Conservation (phyloP, 257 asterid species). For the Solanum virginianum region DNA sequence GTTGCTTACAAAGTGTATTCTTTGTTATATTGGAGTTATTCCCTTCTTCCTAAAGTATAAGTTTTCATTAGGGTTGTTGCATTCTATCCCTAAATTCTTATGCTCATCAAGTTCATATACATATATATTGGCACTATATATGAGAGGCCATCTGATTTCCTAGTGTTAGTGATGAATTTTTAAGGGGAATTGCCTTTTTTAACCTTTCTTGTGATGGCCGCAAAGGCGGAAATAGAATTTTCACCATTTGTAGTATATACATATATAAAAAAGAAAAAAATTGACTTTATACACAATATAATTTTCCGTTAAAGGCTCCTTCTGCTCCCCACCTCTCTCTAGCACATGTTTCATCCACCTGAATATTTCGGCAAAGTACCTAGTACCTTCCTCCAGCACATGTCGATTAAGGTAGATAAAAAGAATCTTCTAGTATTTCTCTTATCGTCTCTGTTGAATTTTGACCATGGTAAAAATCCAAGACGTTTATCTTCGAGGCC, state of each 20-base stretch:
- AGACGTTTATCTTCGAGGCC: not conserved
- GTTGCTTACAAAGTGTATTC: not conserved
- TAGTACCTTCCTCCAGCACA: not conserved
- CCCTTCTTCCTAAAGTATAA: not conserved
- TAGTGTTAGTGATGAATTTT: not conserved
- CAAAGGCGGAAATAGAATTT: too few species aligned
- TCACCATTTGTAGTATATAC: too few species aligned
- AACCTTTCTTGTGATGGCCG: too few species aligned
- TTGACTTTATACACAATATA: too few species aligned
- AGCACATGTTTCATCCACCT: not conserved
- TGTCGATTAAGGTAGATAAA: not conserved
- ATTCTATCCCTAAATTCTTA: not conserved
- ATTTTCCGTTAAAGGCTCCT: too few species aligned
- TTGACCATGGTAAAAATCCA: too few species aligned
- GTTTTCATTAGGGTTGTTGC: not conserved
- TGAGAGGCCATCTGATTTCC: not conserved
- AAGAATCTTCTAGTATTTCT: too few species aligned
- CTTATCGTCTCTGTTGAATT: too few species aligned
- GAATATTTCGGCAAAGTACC: not conserved
- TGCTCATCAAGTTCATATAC: not conserved
- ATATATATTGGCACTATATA: not conserved
- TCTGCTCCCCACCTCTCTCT: too few species aligned
- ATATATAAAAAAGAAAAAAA: too few species aligned
- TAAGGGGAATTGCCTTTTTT: not conserved
- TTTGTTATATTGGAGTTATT: not conserved